Percentiles rank a stretch among this genome's conserved stretches.
Conservation (phyloP, 2,329 filamentous ascomycete genomes). For the Calonectria pseudoturangicola region DNA sequence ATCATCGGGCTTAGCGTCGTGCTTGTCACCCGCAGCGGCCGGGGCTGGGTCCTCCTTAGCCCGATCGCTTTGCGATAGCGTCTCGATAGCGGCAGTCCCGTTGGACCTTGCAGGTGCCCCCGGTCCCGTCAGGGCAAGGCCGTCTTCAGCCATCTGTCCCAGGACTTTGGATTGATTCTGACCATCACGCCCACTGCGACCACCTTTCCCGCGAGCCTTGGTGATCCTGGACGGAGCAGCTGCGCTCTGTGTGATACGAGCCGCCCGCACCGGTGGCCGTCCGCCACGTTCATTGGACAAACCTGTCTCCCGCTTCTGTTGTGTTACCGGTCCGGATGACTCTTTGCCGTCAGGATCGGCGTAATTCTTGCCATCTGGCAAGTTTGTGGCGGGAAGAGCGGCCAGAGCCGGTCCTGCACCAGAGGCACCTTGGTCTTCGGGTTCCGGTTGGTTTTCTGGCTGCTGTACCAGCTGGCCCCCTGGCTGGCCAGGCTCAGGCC, state of each 20-base stretch:
- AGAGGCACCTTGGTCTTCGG: neutral
- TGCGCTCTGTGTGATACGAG: neutral
- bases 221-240: neutral
- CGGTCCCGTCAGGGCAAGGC: too few species aligned
- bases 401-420: neutral
- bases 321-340: neutral
- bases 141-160: neutral
- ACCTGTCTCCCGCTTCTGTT: neutral
- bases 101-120: too few species aligned
- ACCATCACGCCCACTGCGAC: neutral
- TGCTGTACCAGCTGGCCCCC: neutral
- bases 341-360: neutral
- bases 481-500: neutral
- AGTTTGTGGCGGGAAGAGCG: neutral
- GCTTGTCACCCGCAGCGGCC: too few species aligned
- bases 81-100: too few species aligned
- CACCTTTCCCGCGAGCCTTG: neutral
- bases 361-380: neutral
- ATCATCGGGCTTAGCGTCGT: too few species aligned
- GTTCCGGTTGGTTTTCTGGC: neutral
- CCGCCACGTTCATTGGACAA: neutral
- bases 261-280: neutral
- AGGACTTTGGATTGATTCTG: neutral
- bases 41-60: too few species aligned
- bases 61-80: too few species aligned